Percentiles rank a stretch among this genome's conserved stretches.
Conservation (phyloP, 2,329 filamentous ascomycete species). For the Phyllosticta capitalensis region DNA sequence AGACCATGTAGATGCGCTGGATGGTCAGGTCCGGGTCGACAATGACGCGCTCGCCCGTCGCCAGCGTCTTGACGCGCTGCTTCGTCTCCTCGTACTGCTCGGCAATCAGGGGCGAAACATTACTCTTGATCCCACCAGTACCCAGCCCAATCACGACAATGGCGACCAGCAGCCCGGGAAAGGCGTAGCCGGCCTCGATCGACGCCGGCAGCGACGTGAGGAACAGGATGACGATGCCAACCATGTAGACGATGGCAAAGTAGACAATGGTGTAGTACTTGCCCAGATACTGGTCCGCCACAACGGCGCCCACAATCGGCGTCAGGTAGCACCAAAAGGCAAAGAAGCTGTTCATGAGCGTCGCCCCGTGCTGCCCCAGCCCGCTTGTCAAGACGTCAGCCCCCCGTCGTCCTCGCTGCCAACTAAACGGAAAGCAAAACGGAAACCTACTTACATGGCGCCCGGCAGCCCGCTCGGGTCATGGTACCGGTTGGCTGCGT, state of each 20-base stretch:
- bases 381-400: conserved; percentile 18
- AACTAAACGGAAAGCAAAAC: too few relatives aligned
- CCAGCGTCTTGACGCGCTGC: conserved; percentile 31
- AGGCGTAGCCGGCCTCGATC: conserved; percentile 49
- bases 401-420: background rate
- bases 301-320: conserved; percentile 39
- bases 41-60: conserved; percentile 25
- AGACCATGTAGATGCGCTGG: conserved; percentile 43
- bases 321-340: conserved; percentile 42
- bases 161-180: conserved; percentile 55
- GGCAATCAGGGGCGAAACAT: conserved; percentile 49
- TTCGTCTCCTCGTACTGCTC: conserved; percentile 37
- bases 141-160: conserved; percentile 64
- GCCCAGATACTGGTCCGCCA: conserved; percentile 60
- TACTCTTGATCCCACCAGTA: conserved; percentile 74
- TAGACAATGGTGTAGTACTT: conserved; percentile 62
- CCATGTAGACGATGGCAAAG: conserved; percentile 53
- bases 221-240: conserved; percentile 58
- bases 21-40: conserved; percentile 31
- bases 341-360: conserved; percentile 38
- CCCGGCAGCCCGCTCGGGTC: conserved; percentile 33
- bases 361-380: conserved; percentile 34
- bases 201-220: conserved; percentile 54
- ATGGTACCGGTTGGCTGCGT: conserved; percentile 35
- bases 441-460: conserved; percentile 17